A percentile compares a stretch with the other conserved stretches of the same genome.
Conservation (phyloP, 2,329 filamentous ascomycete species). For the Xenoacremonium recifei region DNA sequence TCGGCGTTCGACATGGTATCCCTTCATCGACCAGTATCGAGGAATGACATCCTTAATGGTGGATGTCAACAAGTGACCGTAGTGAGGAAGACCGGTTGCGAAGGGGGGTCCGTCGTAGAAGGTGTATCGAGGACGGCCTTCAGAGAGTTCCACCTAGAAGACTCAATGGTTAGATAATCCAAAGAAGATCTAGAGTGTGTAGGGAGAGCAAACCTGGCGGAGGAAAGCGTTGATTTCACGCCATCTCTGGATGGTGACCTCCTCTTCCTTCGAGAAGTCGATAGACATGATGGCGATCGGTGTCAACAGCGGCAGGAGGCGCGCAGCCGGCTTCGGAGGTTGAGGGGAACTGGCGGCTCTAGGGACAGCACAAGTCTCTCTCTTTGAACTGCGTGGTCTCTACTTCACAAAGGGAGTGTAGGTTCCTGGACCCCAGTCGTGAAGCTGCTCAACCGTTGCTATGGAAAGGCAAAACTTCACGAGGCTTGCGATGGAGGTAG, state of each 20-base stretch:
- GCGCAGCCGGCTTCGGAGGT: neutral
- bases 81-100: conserved; percentile 68
- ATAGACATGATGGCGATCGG: conserved; percentile 65
- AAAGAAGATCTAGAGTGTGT: too few species aligned
- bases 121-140: conserved; percentile 80
- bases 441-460: too few species aligned
- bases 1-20: conserved; percentile 84
- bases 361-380: too few species aligned
- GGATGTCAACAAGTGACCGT: conserved; percentile 76
- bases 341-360: too few species aligned
- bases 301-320: neutral
- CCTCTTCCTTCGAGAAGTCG: conserved; percentile 90
- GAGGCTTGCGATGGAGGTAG: neutral
- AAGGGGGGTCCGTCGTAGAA: conserved; percentile 92
- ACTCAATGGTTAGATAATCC: conserved; percentile 6
- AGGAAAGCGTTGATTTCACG: conserved; percentile 89
- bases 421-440: too few species aligned
- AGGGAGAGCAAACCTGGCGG: conserved; percentile 59
- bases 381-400: too few species aligned
- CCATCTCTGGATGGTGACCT: conserved; percentile 81
- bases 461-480: neutral
- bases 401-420: too few species aligned
- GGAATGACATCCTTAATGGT: conserved; percentile 98
- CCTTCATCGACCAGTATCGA: conserved; percentile 96
- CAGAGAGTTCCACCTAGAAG: conserved; percentile 70